phyloP scores from a whole-genome alignment of 768 basidiomycete genomes.

The Mycena maculata region DNA sequence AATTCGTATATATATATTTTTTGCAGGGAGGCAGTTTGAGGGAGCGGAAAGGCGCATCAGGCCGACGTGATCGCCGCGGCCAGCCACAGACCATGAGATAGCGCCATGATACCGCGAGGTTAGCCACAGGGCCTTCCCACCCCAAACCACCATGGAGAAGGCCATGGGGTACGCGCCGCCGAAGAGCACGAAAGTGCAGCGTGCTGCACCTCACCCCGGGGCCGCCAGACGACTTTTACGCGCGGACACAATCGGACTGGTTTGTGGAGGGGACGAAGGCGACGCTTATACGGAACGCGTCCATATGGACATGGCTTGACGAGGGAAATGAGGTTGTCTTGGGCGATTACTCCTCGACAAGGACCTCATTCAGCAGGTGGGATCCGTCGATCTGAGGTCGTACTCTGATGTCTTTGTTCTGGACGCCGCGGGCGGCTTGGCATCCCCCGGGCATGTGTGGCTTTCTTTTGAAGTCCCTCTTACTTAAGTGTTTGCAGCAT shows the following conservation, averaged over 20 bases:
- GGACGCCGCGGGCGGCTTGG: constrained; percentile 78
- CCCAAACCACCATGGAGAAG: constrained; percentile 24
- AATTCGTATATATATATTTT: constrained; percentile 20
- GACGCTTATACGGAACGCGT: constrained; percentile 73
- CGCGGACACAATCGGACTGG: constrained; percentile 59
- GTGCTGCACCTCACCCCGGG: constrained; percentile 55
- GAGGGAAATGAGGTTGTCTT: constrained; percentile 75
- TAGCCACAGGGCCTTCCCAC: neutral
- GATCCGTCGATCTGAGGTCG: constrained; percentile 50
- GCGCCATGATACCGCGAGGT: constrained; percentile 1
- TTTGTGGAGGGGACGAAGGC: constrained; percentile 66
- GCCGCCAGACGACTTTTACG: constrained; percentile 58
- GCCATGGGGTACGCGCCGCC: neutral
- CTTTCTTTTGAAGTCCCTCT: too few relatives aligned
- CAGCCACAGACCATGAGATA: too few relatives aligned
- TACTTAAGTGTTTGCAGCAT: too few relatives aligned
- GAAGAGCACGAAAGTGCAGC: constrained; percentile 50
- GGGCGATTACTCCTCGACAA: constrained; percentile 73
- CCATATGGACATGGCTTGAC: constrained; percentile 80
- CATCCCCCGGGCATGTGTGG: too few relatives aligned
- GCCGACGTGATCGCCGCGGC: too few relatives aligned
- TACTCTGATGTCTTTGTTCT: constrained; percentile 59
- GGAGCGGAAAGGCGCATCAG: too few relatives aligned
- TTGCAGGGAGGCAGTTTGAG: too few relatives aligned
- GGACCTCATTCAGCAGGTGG: constrained; percentile 71